Conservation (phyloP, 2,329 filamentous ascomycete genomes). For the Teratosphaeriaceae sp. region DNA sequence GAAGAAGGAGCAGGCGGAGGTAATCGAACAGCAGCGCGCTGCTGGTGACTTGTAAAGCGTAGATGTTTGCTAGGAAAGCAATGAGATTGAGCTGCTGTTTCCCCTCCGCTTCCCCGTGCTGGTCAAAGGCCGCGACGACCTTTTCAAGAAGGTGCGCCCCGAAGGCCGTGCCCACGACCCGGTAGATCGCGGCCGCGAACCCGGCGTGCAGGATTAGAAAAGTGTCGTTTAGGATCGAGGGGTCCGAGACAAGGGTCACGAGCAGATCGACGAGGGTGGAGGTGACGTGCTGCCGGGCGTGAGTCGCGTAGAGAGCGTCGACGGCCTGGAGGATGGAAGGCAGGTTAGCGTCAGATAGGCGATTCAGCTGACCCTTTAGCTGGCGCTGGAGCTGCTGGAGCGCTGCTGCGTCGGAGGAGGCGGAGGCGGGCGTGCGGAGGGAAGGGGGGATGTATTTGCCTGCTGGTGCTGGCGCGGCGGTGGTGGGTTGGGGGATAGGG, state of each 20-base stretch:
- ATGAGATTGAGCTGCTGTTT: constrained; percentile 72
- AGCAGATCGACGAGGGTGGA: constrained; percentile 71
- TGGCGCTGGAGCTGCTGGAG: constrained; percentile 67
- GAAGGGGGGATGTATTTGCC: constrained; percentile 89
- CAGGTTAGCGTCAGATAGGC: constrained; percentile 85
- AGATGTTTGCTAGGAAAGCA: constrained; percentile 76
- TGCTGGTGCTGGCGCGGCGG: too few relatives aligned
- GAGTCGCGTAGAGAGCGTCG: constrained; percentile 73
- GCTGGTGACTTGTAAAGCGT: constrained; percentile 84
- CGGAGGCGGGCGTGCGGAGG: constrained; percentile 56
- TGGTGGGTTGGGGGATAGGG: constrained; percentile 45
- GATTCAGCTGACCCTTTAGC: constrained; percentile 83
- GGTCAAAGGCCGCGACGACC: constrained; percentile 66
- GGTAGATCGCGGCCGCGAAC: constrained; percentile 83
- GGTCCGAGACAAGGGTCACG: constrained; percentile 71
- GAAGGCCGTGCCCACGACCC: constrained; percentile 79
- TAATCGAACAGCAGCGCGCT: constrained; percentile 86
- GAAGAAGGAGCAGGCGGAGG: constrained; percentile 69
- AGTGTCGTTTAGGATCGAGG: constrained; percentile 72
- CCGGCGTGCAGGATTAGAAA: constrained; percentile 87
- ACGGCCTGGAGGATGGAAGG: constrained; percentile 76
- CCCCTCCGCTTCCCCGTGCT: constrained; percentile 30
- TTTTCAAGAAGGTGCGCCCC: constrained; percentile 79
- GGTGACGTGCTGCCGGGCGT: constrained; percentile 84
- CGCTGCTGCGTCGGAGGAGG: constrained; percentile 59